A percentile compares a stretch with the other conserved stretches of the same genome.
phyloP scores from a whole-genome alignment of 2,329 filamentous ascomycete species.

The Stemphylium beticola region DNA sequence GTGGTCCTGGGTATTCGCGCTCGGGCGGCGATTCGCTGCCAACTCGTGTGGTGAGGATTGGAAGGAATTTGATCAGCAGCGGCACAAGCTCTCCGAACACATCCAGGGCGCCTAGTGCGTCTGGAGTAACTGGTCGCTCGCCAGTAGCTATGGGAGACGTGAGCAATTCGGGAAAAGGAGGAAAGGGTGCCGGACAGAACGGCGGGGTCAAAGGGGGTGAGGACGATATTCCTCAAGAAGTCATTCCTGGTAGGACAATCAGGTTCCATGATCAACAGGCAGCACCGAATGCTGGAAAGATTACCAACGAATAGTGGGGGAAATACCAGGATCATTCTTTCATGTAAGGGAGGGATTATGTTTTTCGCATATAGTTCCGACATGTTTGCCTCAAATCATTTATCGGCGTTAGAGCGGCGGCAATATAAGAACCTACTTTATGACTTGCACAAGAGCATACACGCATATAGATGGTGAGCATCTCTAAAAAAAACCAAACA shows the following conservation, averaged over 20 bases:
- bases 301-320: not conserved
- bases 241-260: constrained; percentile 32
- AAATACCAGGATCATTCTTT: not conserved
- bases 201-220: not conserved
- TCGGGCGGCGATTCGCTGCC: constrained; percentile 32
- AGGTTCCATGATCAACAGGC: constrained; percentile 37
- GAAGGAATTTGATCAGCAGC: constrained; percentile 41
- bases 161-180: not conserved
- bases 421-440: no score
- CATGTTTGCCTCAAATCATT: no score
- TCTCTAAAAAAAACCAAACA: no score
- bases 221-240: not conserved
- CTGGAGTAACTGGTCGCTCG: not conserved
- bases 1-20: constrained; percentile 31
- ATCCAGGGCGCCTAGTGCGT: constrained; percentile 1
- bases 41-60: constrained; percentile 42
- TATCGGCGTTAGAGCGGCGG: no score
- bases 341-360: no score
- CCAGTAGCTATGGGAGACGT: not conserved
- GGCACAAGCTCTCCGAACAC: constrained; percentile 15
- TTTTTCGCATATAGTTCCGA: no score
- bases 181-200: not conserved
- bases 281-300: not conserved
- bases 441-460: no score
- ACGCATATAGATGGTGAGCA: no score